A percentile compares a stretch with the other conserved stretches of the same genome.
phyloP scores from a whole-genome alignment of 441 rosid species.

The Geranium incanum region DNA sequence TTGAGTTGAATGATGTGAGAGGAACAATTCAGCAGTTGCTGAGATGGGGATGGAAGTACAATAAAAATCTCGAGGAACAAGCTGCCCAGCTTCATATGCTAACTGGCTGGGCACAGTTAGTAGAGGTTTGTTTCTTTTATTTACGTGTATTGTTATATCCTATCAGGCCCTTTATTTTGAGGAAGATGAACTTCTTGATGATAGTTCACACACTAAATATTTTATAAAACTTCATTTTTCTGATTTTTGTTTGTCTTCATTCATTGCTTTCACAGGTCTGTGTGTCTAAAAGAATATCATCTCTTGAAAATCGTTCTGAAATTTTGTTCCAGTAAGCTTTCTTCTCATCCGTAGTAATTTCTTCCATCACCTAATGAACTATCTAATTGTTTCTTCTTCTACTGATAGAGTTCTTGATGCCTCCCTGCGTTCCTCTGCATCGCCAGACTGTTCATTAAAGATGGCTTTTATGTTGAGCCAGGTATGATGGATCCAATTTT shows the following conservation, averaged over 20 bases:
- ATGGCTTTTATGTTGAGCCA: conserved; percentile 83
- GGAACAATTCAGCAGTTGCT: conserved; percentile 73
- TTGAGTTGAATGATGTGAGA: conserved; percentile 71
- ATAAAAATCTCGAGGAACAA: conserved; percentile 94
- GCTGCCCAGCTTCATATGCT: conserved; percentile 99
- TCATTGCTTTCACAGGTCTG: conserved; percentile 46
- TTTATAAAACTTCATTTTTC: neutral
- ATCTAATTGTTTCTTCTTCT: conserved; percentile 27
- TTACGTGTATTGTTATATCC: conserved; percentile 3
- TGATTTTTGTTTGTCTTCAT: conserved; percentile 15
- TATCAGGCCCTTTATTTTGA: neutral
- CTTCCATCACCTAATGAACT: conserved; percentile 19
- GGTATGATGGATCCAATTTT: conserved; percentile 31
- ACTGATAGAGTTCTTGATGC: conserved; percentile 84
- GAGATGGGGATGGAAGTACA: conserved; percentile 97
- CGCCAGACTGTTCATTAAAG: conserved; percentile 90
- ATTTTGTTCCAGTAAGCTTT: conserved; percentile 67
- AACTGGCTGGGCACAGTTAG: conserved; percentile 92
- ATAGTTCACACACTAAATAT: neutral
- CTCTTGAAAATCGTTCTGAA: conserved; percentile 68
- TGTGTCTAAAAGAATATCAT: conserved; percentile 69
- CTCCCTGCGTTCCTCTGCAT: conserved; percentile 80
- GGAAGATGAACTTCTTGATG: neutral
- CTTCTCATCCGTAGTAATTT: conserved; percentile 14
- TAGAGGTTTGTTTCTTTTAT: conserved; percentile 54